Base-by-base conservation (phyloP, 1,284 basidiomycete genomes). In the Cryptococcus sp. region DNA sequence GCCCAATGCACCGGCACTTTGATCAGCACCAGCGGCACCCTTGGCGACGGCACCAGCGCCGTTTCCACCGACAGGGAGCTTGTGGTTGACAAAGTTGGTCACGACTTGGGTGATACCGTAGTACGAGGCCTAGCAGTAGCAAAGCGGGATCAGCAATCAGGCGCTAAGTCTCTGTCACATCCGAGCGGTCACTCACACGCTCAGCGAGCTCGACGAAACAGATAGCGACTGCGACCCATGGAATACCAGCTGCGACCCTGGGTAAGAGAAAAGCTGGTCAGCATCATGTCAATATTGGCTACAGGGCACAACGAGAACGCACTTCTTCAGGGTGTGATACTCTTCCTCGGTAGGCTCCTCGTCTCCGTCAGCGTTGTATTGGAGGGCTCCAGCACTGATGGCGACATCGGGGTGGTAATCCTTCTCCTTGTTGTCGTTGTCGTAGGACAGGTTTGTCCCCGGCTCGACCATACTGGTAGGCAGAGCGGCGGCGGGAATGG, bases 41-140 rank as follows among this genome's bases (percentile, higher is more conserved):
- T 82, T 77, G 6, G 84, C 85, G 4, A 91, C 82, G 2, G 90
- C 90, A 64, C 89, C 90, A 4, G 89, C 83, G 42, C 72, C 81
- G 4, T 88, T 90, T 39, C 84, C 84, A 8, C 69, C 70, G 0
- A 69, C 60, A 1, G 89, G 89, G 3, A 90, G 83, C 0, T 83
- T 82, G 62, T 63, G 53, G 40, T 62, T 61, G 61, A 70, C 53
- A 50, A 66, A 67, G 55, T 71, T 67, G 52, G 57, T 57, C 47
- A 69, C 62, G 41, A 61, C 47, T n/a, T 57, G 59, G 13, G 54
- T 48, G 55, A 47, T 51, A 55, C 58, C 68, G 55, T 71, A 69
- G 60, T 71, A 72, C 17, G 65, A 66, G 4, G 67, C 68, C 67
- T 54, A 57, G 49, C 5, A 20, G 20, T n/a, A 30, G 22, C n/a